Evolutionary conservation across 257 asterid genomes (phyloP).

Genomic region (Scutellaria baicalensis): DNA sequence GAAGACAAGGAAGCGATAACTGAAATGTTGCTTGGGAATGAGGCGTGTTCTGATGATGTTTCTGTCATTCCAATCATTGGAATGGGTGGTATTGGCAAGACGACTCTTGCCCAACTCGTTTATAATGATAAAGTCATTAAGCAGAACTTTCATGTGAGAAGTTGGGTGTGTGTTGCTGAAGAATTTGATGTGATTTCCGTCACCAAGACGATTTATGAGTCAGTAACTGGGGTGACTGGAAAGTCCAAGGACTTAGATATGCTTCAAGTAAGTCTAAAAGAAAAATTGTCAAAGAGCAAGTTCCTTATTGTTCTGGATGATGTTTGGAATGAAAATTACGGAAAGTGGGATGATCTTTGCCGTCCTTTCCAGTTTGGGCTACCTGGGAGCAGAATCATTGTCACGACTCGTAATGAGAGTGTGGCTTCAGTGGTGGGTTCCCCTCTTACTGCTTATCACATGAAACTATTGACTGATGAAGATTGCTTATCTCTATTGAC

Average conservation of each 20-base stretch:
- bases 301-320: constrained; percentile 57
- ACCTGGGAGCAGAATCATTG: constrained; percentile 46
- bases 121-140: constrained; percentile 31
- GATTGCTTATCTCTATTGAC: constrained; percentile 45
- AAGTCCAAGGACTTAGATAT: constrained; percentile 30
- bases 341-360: constrained; percentile 30
- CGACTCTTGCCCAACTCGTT: constrained; percentile 49
- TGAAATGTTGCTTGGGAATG: constrained; percentile 30
- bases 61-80: constrained; percentile 64
- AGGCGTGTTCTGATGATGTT: constrained; percentile 15
- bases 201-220: constrained; percentile 33
- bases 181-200: constrained; percentile 35
- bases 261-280: constrained; percentile 39
- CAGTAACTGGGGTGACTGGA: constrained; percentile 10
- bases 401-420: constrained; percentile 43
- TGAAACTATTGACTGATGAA: constrained; percentile 36
- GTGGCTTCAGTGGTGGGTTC: constrained; percentile 40
- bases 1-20: constrained; percentile 40
- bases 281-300: constrained; percentile 31
- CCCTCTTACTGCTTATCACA: constrained; percentile 38
- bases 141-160: constrained; percentile 27
- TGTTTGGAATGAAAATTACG: constrained; percentile 42
- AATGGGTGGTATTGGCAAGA: constrained; percentile 65
- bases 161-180: constrained; percentile 51
- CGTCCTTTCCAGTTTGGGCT: constrained; percentile 34